These are phyloP conservation scores for Pythium graminicola DNA, from an alignment of 352 stramenopile species.

Conservation along the genomic window DNA sequence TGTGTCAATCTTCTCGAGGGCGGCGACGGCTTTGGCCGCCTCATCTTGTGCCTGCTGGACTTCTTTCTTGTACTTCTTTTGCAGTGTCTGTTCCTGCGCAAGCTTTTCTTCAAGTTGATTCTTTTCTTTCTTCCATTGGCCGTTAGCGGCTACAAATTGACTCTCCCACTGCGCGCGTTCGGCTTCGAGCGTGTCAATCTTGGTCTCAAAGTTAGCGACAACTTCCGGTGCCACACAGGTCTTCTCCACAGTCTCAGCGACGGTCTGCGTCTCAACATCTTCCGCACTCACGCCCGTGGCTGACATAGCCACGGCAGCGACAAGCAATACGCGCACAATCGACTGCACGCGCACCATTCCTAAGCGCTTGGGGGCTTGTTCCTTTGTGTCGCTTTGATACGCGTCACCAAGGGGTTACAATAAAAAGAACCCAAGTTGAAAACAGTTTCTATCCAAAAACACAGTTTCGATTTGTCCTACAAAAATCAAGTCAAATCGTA, in stretches of 20 bases:
- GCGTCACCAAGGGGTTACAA: not conserved
- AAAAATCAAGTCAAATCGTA: constrained; percentile 15
- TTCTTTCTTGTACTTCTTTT: constrained; percentile 22
- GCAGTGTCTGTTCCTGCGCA: constrained; percentile 20
- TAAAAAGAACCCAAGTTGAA: constrained; percentile 27
- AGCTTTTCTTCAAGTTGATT: constrained; percentile 20
- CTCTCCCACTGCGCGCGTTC: constrained; percentile 34
- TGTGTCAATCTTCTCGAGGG: constrained; percentile 1
- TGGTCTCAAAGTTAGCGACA: constrained; percentile 36
- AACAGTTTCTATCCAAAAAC: not conserved
- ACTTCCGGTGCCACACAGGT: constrained; percentile 32
- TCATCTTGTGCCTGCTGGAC: constrained; percentile 18
- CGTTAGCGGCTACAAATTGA: constrained; percentile 31
- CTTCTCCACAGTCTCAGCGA: constrained; percentile 10
- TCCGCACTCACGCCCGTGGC: constrained; percentile 10
- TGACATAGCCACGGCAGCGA: constrained; percentile 31
- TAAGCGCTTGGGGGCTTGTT: not conserved
- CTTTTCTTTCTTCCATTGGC: constrained; percentile 34
- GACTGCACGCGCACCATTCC: constrained; percentile 33
- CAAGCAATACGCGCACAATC: constrained; percentile 33
- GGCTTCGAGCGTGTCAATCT: constrained; percentile 38
- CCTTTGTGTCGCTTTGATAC: constrained; percentile 16
- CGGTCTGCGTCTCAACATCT: constrained; percentile 19
- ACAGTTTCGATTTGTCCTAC: not conserved
- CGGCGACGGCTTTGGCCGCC: constrained; percentile 4